phyloP scores from a whole-genome alignment of 2,329 filamentous ascomycete genomes.

The Hawksworthiomyces lignivorus region DNA sequence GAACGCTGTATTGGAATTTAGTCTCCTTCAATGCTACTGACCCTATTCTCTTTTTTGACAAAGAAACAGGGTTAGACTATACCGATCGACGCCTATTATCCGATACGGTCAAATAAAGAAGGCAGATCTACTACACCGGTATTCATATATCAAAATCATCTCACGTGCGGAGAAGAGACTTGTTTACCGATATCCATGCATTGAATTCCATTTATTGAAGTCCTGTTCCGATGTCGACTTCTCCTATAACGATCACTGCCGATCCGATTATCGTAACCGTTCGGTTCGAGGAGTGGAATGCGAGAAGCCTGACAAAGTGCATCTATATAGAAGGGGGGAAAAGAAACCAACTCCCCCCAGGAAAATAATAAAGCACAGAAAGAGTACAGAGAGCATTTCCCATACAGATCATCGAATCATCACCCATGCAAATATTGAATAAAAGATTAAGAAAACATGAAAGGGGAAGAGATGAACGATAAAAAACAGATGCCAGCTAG shows the following conservation, averaged over 20 bases:
- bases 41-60: not conserved
- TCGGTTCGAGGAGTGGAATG: too few species aligned
- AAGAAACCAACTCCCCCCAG: not conserved
- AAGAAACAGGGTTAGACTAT: not conserved
- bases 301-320: too few species aligned
- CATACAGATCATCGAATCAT: slow-evolving; percentile 5
- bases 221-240: too few species aligned
- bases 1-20: too few species aligned
- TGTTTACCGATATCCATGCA: too few species aligned
- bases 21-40: not conserved
- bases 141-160: too few species aligned
- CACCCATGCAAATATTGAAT: not conserved
- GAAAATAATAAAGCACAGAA: not conserved
- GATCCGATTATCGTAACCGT: not conserved
- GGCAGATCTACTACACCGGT: too few species aligned
- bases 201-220: too few species aligned
- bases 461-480: not conserved
- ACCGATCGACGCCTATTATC: not conserved
- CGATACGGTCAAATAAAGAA: not conserved
- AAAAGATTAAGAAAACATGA: not conserved
- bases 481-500: not conserved
- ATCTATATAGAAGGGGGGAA: not conserved
- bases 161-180: too few species aligned
- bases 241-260: not conserved
- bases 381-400: not conserved